Conservation (phyloP, 805 yeast species). For the Tetrapisispora arboricola region DNA sequence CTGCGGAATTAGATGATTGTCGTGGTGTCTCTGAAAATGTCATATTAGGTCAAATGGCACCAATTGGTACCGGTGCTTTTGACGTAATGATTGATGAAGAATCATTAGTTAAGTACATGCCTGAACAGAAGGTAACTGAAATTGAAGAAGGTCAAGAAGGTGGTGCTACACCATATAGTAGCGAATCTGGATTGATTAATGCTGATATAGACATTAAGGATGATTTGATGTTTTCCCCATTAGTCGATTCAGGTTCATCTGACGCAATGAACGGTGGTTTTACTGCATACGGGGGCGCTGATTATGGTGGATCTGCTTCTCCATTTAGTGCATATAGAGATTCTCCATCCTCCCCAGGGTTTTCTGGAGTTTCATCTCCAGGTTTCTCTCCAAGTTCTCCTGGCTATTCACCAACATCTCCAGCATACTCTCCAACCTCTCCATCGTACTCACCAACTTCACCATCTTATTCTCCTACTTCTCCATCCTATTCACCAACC, state of each 20-base stretch:
- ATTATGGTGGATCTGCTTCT: constrained; percentile 48
- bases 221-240: constrained; percentile 85
- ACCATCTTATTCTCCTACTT: constrained; percentile 61
- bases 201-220: constrained; percentile 54
- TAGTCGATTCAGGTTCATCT: constrained; percentile 73
- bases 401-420: constrained; percentile 71
- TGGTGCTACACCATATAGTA: constrained; percentile 85
- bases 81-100: constrained; percentile 92
- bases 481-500: constrained; percentile 72
- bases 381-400: constrained; percentile 71
- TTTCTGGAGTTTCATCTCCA: constrained; percentile 50
- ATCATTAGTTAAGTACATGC: constrained; percentile 48
- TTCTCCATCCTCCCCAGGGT: constrained; percentile 52
- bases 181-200: constrained; percentile 48
- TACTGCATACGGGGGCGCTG: constrained; percentile 79
- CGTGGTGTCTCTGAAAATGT: constrained; percentile 98
- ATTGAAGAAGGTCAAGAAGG: constrained; percentile 51
- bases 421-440: constrained; percentile 70
- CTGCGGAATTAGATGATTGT: constrained; percentile 96
- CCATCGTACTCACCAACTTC: constrained; percentile 72
- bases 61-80: constrained; percentile 96
- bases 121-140: constrained; percentile 32
- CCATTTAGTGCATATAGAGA: constrained; percentile 40
- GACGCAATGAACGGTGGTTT: constrained; percentile 73
- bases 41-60: constrained; percentile 96